Evolutionary conservation across 176 grass and related monocot genomes (phyloP).

Genomic region (Oryza meridionalis): DNA sequence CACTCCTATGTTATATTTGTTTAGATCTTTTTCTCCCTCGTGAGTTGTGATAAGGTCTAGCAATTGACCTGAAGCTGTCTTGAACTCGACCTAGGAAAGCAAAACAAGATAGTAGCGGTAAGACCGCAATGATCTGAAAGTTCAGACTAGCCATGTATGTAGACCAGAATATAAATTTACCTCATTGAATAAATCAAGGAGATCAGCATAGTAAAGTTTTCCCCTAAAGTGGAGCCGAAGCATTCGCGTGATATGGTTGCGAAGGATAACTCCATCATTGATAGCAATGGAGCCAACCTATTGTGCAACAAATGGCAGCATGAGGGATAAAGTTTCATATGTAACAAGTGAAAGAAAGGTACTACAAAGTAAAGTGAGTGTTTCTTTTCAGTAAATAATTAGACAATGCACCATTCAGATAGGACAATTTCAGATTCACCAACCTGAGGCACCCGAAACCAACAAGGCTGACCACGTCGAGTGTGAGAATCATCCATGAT

Average conservation of each 20-base stretch:
- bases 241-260: constrained; percentile 78
- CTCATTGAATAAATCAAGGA: constrained; percentile 96
- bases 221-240: constrained; percentile 72
- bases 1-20: constrained; percentile 76
- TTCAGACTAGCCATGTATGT: neutral
- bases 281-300: constrained; percentile 90
- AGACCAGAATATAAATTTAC: constrained; percentile 42
- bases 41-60: constrained; percentile 91
- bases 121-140: constrained; percentile 13
- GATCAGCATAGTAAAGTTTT: constrained; percentile 91
- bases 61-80: constrained; percentile 96
- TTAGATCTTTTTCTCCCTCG: constrained; percentile 86
- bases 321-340: neutral
- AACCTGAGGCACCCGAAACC: constrained; percentile 83
- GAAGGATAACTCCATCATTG: constrained; percentile 91
- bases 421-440: constrained; percentile 22
- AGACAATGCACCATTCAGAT: neutral
- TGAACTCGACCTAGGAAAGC: constrained; percentile 79
- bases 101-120: constrained; percentile 32
- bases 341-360: neutral
- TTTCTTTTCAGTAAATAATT: neutral
- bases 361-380: constrained; percentile 13
- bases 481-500: constrained; percentile 94
- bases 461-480: constrained; percentile 85
- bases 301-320: neutral